phyloP scores from a whole-genome alignment of 1,139 yeast genomes.

The Scheffersomyces segobiensis region DNA sequence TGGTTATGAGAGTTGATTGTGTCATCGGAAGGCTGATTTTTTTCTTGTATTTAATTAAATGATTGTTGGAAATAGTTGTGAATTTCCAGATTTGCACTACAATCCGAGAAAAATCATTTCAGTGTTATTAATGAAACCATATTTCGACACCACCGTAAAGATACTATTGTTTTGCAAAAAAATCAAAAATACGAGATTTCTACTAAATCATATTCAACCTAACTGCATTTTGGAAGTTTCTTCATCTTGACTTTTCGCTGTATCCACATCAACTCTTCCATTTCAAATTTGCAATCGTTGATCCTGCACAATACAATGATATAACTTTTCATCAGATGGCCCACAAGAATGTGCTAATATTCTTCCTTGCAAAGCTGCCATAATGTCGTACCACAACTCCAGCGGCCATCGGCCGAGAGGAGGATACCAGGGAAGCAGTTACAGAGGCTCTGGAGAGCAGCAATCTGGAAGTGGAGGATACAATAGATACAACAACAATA shows the following conservation, averaged over 20 bases:
- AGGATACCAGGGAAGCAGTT: background rate
- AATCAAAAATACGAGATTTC: too few relatives aligned
- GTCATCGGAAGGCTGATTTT: too few relatives aligned
- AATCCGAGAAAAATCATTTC: background rate
- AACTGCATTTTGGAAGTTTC: too few relatives aligned
- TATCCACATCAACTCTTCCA: background rate
- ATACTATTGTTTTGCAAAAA: too few relatives aligned
- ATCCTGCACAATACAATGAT: background rate
- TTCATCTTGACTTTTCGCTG: background rate
- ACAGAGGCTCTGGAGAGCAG: background rate
- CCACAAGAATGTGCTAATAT: background rate
- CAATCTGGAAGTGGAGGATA: background rate
- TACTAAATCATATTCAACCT: too few relatives aligned
- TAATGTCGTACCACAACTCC: conserved; percentile 13
- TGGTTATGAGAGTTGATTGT: too few relatives aligned
- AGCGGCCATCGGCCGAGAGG: conserved; percentile 2
- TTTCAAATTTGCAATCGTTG: background rate
- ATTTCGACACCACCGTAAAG: too few relatives aligned
- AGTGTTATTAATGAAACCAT: too few relatives aligned
- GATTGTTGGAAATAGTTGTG: too few relatives aligned
- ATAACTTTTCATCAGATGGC: background rate
- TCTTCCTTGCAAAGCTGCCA: background rate
- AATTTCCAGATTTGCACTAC: background rate
- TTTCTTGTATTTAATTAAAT: too few relatives aligned
- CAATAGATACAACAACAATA: background rate